Percentiles rank a stretch among this genome's conserved stretches.
These are phyloP conservation scores for Rhytidhysteron rufulum DNA, from an alignment of 2,329 filamentous ascomycete genomes.

Conservation along the genomic window DNA sequence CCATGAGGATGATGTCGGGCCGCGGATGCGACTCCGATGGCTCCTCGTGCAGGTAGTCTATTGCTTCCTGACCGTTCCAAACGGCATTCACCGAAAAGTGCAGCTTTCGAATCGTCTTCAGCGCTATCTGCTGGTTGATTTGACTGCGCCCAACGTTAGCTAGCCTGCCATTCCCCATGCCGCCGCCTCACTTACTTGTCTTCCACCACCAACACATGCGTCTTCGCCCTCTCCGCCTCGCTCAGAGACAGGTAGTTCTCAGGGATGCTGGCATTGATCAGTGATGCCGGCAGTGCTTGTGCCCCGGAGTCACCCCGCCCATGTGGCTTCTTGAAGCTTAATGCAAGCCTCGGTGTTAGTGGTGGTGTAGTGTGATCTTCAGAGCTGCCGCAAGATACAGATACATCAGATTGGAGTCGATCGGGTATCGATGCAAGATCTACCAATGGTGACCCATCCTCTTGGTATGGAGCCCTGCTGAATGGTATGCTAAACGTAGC, in stretches of 20 bases:
- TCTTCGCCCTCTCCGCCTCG: slow-evolving; percentile 56
- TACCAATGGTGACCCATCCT: slow-evolving; percentile 50
- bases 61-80: slow-evolving; percentile 75
- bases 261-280: slow-evolving; percentile 19
- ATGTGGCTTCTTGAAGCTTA: slow-evolving; percentile 11
- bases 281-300: slow-evolving; percentile 19
- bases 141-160: slow-evolving; percentile 21
- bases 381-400: slow-evolving; percentile 63
- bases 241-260: slow-evolving; percentile 46
- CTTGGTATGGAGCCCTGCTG: slow-evolving; percentile 60
- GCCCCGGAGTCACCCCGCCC: slow-evolving; percentile 5
- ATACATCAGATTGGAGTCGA: slow-evolving; percentile 55
- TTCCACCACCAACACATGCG: slow-evolving; percentile 74
- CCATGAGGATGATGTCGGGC: slow-evolving; percentile 75
- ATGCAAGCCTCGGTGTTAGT: slow-evolving; percentile 22
- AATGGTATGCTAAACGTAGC: slow-evolving; percentile 76
- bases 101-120: slow-evolving; percentile 70
- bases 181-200: slow-evolving; percentile 59
- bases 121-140: slow-evolving; percentile 73
- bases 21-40: slow-evolving; percentile 51
- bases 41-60: slow-evolving; percentile 63
- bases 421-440: slow-evolving; percentile 64
- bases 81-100: slow-evolving; percentile 67
- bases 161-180: background rate
- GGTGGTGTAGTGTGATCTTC: slow-evolving; percentile 53